Base-by-base conservation (phyloP, 768 basidiomycete species). In the Hericium alpestre region DNA sequence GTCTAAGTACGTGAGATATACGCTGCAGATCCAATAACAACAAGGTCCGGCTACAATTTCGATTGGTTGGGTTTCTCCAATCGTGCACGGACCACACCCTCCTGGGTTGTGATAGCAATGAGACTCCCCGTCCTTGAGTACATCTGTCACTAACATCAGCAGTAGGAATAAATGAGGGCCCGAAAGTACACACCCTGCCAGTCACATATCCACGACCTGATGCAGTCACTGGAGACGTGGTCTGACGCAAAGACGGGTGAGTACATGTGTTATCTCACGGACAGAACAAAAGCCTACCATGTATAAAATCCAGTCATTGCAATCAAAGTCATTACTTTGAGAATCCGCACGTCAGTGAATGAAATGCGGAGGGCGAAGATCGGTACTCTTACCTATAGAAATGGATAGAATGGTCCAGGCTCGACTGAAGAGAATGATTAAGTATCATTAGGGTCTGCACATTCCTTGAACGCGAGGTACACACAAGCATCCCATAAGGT, bases 241-340 rank as follows among this genome's bases (percentile, higher is more conserved):
- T 54, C 59, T 54, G 50, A 22, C 20, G 18, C 8, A 18, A 11
- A 5, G 32, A 32, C 32, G 1, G 32, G 9, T 32, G 32, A 32
- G 32, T 32, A 32, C 32, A 32, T 32, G 32, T 32, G 32, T 7
- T 32, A 32, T 32, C 6, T 7, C 8, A 32, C 9, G 9, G 32
- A 10, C 32, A 32, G 32, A 32, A 32, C 32, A 32, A 32, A 32
- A 32, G 69, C 83, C 58, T 62, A 88, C 89, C 54, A 84, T 83
- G 63, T 90, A 87, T 55, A 93, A 76, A 37, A 92, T 61, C 81
- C 90, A 92, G 58, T 91, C 85, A 25, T 83, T 84, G 64, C 86
- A 88, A 65, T 88, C 76, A 63, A 93, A 88, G 50, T 77, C 70
- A 63, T 91, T 77, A 61, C 88, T 90, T 61, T 37, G 50, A 66